Conservation (phyloP, 306 rosid genomes). For the Arachis stenosperma region DNA sequence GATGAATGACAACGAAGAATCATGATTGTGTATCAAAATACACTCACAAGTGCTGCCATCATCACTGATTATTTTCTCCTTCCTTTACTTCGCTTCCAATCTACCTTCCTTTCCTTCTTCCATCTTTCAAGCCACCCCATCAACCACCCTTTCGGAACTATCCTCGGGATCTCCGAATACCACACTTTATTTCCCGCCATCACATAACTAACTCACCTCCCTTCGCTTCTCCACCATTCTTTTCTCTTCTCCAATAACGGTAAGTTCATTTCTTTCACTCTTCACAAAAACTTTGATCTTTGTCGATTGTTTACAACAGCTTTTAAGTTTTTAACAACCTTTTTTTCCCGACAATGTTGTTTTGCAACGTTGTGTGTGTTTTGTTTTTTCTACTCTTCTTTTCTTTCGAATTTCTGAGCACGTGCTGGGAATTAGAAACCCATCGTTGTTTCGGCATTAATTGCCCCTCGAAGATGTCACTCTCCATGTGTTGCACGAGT, state of each 20-base stretch:
- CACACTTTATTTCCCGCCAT: conserved; percentile 34
- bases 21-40: conserved; percentile 19
- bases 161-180: conserved; percentile 48
- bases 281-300: neutral
- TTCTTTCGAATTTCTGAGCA: conserved; percentile 28
- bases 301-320: too few relatives aligned
- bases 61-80: conserved; percentile 17
- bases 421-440: conserved; percentile 11
- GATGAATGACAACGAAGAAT: conserved; percentile 31
- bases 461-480: conserved; percentile 10
- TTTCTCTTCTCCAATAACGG: neutral
- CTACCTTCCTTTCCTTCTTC: conserved; percentile 22
- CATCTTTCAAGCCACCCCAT: conserved; percentile 11
- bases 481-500: conserved; percentile 1
- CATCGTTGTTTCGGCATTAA: conserved; percentile 10
- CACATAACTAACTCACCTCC: conserved; percentile 4
- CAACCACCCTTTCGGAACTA: conserved; percentile 61
- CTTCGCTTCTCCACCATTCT: conserved; percentile 20
- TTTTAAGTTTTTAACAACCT: neutral
- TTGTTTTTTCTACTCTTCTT: neutral
- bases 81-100: conserved; percentile 33
- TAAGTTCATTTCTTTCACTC: neutral
- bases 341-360: neutral
- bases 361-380: too few relatives aligned
- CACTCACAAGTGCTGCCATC: neutral